phyloP scores from a whole-genome alignment of 805 yeast genomes.

The Kodamaea leandrae region DNA sequence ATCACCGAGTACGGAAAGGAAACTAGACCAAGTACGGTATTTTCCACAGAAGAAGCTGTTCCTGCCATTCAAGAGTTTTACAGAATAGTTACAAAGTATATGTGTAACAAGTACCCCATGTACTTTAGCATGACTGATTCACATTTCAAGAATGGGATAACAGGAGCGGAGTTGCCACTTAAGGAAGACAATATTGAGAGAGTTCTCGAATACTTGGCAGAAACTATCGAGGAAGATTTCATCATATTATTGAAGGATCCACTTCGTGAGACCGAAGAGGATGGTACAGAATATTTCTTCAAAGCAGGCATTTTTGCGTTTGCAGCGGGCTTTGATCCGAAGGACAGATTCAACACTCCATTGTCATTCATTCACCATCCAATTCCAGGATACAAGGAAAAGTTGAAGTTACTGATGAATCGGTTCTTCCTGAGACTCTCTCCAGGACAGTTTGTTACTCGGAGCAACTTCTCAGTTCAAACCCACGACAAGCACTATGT shows the following conservation, averaged over 20 bases:
- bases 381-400: constrained; percentile 40
- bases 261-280: constrained; percentile 21
- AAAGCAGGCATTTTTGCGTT: constrained; percentile 45
- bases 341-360: constrained; percentile 36
- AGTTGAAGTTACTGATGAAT: constrained; percentile 41
- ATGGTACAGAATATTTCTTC: constrained; percentile 39
- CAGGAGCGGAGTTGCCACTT: constrained; percentile 17
- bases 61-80: constrained; percentile 39
- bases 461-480: constrained; percentile 42
- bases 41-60: constrained; percentile 30
- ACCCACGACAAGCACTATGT: constrained; percentile 34
- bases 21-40: constrained; percentile 28
- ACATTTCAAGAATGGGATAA: constrained; percentile 23
- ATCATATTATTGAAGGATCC: constrained; percentile 38
- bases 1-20: constrained; percentile 36
- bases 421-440: constrained; percentile 34
- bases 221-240: constrained; percentile 41
- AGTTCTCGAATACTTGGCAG: constrained; percentile 23
- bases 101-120: constrained; percentile 41
- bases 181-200: constrained; percentile 14
- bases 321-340: constrained; percentile 45
- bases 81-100: constrained; percentile 26
- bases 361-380: constrained; percentile 40
- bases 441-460: constrained; percentile 38
- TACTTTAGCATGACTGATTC: constrained; percentile 23